Base-by-base conservation (phyloP, 2,329 filamentous ascomycete genomes). In the Fusarium pseudoanthophilum region DNA sequence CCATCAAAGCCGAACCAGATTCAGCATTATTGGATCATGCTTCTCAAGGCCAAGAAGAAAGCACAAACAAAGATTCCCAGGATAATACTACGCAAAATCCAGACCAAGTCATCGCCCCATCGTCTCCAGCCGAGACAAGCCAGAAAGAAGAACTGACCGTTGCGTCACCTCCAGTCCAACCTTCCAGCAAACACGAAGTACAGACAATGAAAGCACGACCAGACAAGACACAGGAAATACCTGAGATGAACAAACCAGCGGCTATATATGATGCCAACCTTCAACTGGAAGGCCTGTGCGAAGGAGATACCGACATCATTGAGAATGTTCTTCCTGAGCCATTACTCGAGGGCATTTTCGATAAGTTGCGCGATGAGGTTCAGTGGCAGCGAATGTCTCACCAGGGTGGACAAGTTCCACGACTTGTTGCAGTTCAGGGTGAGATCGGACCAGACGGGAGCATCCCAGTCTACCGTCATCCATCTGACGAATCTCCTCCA, bases 321-420 rank as follows among this genome's bases (percentile, higher is more conserved):
- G 85, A 91, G 70, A 85, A 95, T 71, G 83, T 97, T 37, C 87
- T 98, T 4, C 86, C 93, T 4, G 78, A 82, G 1, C 78, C 84
- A 11, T 77, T 92, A 2, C 85, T 86, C 9, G 83, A 88, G 2
- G 85, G 86, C 21, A 87, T 92, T 11, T 98, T 97, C 79, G 86
- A 91, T 26, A 87, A 87, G 43, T 84, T 97, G 21, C 90, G 90
- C 59, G 83, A 88, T 20, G 95, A 98, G 80, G 91, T 98, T 2
- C 85, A 88, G 74, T 99, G 95, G 95, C 92, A 95, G 79, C 92
- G 89, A 73, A 98, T 99, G 96, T 92, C 92, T 48, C 96, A 98
- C 76, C 92, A 95, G 73, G 93, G 94, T 39, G 95, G 96, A 32
- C 92, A 96, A 77, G 96, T 98, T 1, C 96, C 96, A 48, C 91